Percentiles rank a stretch among this genome's conserved stretches.
phyloP scores from a whole-genome alignment of 1,284 basidiomycete species.

The Ceratobasidium sp. region DNA sequence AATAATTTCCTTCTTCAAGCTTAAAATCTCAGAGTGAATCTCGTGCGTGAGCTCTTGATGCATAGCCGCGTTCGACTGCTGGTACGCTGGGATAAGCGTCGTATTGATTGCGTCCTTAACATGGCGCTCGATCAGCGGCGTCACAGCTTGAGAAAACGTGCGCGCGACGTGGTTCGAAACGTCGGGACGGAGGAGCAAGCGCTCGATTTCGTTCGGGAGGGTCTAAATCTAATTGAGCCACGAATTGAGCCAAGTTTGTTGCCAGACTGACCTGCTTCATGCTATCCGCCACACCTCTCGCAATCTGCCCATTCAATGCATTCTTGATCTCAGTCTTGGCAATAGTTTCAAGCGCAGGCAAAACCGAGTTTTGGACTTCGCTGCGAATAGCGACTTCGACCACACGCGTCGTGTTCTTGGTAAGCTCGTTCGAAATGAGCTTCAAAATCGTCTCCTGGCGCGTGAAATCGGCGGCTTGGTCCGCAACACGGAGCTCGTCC shows the following conservation, averaged over 20 bases:
- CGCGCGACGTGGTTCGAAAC: constrained; percentile 75
- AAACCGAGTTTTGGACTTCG: constrained; percentile 78
- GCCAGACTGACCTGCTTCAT: constrained; percentile 66
- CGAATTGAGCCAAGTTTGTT: background rate
- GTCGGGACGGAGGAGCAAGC: constrained; percentile 74
- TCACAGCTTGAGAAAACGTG: constrained; percentile 65
- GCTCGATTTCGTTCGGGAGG: constrained; percentile 77
- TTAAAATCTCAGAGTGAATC: constrained; percentile 72
- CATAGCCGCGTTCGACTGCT: constrained; percentile 69
- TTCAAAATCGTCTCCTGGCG: constrained; percentile 86
- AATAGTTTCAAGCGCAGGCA: constrained; percentile 78
- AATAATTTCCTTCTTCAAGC: constrained; percentile 74
- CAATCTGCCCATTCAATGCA: constrained; percentile 75
- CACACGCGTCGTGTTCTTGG: constrained; percentile 80
- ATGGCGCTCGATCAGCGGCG: constrained; percentile 75
- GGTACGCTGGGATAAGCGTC: constrained; percentile 73
- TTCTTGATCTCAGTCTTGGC: constrained; percentile 77
- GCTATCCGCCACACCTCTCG: constrained; percentile 69
- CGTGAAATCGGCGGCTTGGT: constrained; percentile 76
- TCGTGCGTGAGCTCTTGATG: constrained; percentile 78
- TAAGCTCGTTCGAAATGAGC: constrained; percentile 81
- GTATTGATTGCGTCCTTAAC: constrained; percentile 78
- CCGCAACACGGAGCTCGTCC: constrained; percentile 75
- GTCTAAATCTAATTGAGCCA: constrained; percentile 53
- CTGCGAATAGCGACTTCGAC: constrained; percentile 83